Evolutionary conservation across 2,329 filamentous ascomycete genomes (phyloP).

Genomic region (Diaporthe capsici): DNA sequence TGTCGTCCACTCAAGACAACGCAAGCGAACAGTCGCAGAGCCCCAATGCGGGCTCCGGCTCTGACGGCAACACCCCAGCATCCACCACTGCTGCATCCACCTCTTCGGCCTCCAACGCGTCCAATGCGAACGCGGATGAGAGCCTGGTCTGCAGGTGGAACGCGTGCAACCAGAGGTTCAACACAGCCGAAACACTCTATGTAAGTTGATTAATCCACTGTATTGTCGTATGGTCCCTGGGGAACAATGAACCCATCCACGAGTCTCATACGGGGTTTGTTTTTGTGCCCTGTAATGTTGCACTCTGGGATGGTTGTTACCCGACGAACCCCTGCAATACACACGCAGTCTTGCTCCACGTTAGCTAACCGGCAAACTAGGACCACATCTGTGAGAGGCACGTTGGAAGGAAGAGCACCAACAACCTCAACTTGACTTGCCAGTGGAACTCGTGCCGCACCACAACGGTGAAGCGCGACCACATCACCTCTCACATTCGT

Average conservation of each 20-base stretch:
- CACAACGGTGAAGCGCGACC: constrained; percentile 97
- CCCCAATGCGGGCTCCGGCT: constrained; percentile 61
- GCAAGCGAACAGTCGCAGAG: constrained; percentile 50
- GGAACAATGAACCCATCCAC: not conserved
- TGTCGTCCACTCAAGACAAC: constrained; percentile 42
- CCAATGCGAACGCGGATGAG: constrained; percentile 62
- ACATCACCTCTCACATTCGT: constrained; percentile 98
- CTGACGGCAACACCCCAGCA: constrained; percentile 67
- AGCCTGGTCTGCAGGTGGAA: constrained; percentile 74
- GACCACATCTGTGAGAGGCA: constrained; percentile 99
- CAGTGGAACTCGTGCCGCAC: constrained; percentile 97
- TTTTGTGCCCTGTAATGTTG: not conserved
- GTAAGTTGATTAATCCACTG: constrained; percentile 57
- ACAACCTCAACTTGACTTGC: constrained; percentile 97
- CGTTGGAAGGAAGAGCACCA: constrained; percentile 98
- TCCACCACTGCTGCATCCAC: constrained; percentile 67
- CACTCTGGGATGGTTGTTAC: not conserved
- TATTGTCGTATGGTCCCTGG: no score
- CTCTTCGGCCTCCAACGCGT: constrained; percentile 51
- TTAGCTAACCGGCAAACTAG: constrained; percentile 59
- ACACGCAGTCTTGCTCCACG: constrained; percentile 2
- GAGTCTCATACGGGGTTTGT: not conserved
- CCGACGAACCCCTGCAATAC: not conserved
- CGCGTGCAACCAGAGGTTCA: constrained; percentile 71
- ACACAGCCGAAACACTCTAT: constrained; percentile 70